A percentile compares a stretch with the other conserved stretches of the same genome.
These are phyloP conservation scores for Solanum okadae DNA, from an alignment of 257 asterid genomes.

Conservation along the genomic window DNA sequence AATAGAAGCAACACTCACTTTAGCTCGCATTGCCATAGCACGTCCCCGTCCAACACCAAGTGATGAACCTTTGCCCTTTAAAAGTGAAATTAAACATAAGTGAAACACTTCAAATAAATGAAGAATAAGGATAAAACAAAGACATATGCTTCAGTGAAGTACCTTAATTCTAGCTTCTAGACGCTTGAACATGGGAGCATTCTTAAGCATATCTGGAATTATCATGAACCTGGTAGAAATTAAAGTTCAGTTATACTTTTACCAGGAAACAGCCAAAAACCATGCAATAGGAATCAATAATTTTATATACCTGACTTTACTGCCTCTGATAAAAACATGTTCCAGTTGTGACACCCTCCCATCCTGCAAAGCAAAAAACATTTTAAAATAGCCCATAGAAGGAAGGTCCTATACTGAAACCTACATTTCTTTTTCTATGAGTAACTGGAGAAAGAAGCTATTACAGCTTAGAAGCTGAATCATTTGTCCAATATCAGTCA, in stretches of 20 bases:
- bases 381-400: neutral
- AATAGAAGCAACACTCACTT: conserved; percentile 35
- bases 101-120: neutral
- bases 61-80: conserved; percentile 89
- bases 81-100: conserved; percentile 13
- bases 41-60: conserved; percentile 99
- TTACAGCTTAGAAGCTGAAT: neutral
- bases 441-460: neutral
- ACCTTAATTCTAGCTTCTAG: conserved; percentile 97
- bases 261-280: neutral
- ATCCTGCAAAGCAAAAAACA: conserved; percentile 37
- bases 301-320: conserved; percentile 77
- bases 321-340: conserved; percentile 94
- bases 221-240: conserved; percentile 76
- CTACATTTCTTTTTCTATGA: neutral
- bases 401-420: neutral
- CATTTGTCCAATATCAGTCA: neutral
- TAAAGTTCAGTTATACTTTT: neutral
- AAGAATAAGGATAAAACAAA: neutral
- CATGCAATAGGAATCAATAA: neutral
- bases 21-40: conserved; percentile 94
- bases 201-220: conserved; percentile 96
- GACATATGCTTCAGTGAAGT: neutral
- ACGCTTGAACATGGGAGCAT: conserved; percentile 98
- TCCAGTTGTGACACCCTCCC: conserved; percentile 90